A percentile compares a stretch with the other conserved stretches of the same genome.
phyloP scores from a whole-genome alignment of 2,329 filamentous ascomycete species.

The Neonectria faginata region DNA sequence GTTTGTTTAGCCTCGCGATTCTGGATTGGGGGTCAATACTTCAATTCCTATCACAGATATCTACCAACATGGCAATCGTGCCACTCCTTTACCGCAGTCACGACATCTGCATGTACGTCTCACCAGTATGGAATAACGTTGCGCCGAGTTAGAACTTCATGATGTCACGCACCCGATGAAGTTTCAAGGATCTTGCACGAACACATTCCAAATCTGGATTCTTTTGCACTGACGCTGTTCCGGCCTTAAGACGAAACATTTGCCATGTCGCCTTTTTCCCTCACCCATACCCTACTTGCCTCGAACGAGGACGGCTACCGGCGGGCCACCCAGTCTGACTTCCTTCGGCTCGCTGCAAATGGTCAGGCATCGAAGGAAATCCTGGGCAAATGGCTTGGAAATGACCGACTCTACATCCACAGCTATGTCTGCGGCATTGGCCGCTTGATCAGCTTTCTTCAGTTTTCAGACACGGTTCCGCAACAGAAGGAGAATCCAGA shows the following conservation, averaged over 20 bases:
- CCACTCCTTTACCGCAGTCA: background rate
- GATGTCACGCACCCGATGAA: no score
- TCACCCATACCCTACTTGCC: conserved; percentile 69
- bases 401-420: conserved; percentile 78
- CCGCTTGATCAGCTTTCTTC: conserved; percentile 70
- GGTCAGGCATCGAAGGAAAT: conserved; percentile 68
- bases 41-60: background rate
- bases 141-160: background rate
- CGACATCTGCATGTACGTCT: background rate
- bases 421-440: conserved; percentile 76
- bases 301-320: conserved; percentile 60
- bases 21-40: no score
- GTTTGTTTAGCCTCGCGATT: no score
- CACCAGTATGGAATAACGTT: background rate
- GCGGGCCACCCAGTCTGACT: conserved; percentile 72
- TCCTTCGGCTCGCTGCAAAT: conserved; percentile 73
- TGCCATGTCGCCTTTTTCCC: conserved; percentile 47
- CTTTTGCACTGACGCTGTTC: no score
- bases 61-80: no score
- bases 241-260: background rate
- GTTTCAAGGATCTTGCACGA: background rate
- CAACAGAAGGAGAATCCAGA: conserved; percentile 27
- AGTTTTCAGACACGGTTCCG: conserved; percentile 57
- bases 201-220: background rate
- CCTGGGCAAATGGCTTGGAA: conserved; percentile 75